phyloP scores from a whole-genome alignment of 1,284 basidiomycete species.

The Termitomyces sp. region DNA sequence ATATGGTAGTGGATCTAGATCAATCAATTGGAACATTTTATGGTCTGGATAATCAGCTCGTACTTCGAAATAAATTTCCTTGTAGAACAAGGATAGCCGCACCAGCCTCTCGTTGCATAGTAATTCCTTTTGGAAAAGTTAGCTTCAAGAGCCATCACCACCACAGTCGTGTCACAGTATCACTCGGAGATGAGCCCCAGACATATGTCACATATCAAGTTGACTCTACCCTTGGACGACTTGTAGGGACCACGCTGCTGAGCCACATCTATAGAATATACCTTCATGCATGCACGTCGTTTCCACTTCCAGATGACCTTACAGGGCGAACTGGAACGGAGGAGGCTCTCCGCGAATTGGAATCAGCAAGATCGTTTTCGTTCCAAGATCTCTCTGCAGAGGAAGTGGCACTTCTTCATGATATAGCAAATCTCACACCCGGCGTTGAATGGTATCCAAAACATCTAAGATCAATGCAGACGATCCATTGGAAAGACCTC shows the following conservation, averaged over 20 bases:
- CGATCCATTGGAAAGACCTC: constrained; percentile 27
- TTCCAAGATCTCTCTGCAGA: constrained; percentile 28
- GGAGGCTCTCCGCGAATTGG: constrained; percentile 36
- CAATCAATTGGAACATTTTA: constrained; percentile 35
- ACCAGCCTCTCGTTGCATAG: constrained; percentile 23
- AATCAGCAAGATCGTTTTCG: constrained; percentile 32
- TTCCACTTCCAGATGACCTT: constrained; percentile 40
- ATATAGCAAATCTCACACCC: constrained; percentile 33
- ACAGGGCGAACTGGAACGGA: constrained; percentile 40
- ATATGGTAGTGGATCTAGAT: constrained; percentile 28
- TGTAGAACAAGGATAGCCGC: constrained; percentile 1
- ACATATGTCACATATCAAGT: constrained; percentile 35
- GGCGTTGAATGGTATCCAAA: constrained; percentile 32
- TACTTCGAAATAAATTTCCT: constrained; percentile 28
- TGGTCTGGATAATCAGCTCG: constrained; percentile 34
- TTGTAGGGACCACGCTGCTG: constrained; percentile 29
- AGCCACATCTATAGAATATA: constrained; percentile 36
- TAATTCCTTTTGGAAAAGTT: constrained; percentile 31
- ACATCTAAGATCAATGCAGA: constrained; percentile 35
- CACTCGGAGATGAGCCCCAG: not conserved
- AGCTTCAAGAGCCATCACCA: constrained; percentile 8
- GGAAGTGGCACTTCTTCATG: constrained; percentile 27
- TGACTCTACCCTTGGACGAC: constrained; percentile 32
- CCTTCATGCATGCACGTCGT: constrained; percentile 41
- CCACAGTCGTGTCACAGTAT: constrained; percentile 21